phyloP scores from a whole-genome alignment of 495 filamentous ascomycete genomes.

The Bacidia rubella region DNA sequence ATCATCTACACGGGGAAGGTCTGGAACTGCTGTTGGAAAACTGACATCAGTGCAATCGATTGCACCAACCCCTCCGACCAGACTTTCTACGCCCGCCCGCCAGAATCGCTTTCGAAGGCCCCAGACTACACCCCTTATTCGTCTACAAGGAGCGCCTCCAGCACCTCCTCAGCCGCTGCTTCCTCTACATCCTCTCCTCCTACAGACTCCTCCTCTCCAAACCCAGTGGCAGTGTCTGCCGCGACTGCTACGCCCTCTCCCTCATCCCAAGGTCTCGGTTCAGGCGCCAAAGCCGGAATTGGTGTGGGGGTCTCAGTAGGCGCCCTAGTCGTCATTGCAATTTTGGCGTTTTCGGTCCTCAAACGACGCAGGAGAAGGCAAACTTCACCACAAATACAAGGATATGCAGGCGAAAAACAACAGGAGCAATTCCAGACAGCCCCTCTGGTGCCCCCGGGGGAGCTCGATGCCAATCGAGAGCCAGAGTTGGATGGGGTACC shows the following conservation, averaged over 20 bases:
- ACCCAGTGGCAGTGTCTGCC: neutral
- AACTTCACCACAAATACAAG: neutral
- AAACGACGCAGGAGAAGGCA: neutral
- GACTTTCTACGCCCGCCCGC: neutral
- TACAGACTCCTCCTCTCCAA: neutral
- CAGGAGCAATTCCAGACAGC: neutral
- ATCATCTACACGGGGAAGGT: neutral
- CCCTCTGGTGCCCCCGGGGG: neutral
- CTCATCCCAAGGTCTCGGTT: neutral
- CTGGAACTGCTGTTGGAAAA: neutral
- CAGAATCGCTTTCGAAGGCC: neutral
- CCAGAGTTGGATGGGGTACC: neutral
- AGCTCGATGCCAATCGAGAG: neutral
- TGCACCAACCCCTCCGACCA: neutral
- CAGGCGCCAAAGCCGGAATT: neutral
- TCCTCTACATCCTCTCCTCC: neutral
- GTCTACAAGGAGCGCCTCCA: neutral
- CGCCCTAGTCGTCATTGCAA: neutral
- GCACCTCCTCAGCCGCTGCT: too few relatives aligned
- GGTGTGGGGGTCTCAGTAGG: neutral
- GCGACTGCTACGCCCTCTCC: neutral
- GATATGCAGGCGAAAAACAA: neutral
- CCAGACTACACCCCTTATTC: neutral
- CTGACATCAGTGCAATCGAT: neutral
- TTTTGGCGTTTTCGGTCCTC: neutral